Percentiles rank a stretch among this genome's conserved stretches.
Evolutionary conservation across 2,329 filamentous ascomycete species (phyloP).

Genomic region (Ophiostoma sp.): DNA sequence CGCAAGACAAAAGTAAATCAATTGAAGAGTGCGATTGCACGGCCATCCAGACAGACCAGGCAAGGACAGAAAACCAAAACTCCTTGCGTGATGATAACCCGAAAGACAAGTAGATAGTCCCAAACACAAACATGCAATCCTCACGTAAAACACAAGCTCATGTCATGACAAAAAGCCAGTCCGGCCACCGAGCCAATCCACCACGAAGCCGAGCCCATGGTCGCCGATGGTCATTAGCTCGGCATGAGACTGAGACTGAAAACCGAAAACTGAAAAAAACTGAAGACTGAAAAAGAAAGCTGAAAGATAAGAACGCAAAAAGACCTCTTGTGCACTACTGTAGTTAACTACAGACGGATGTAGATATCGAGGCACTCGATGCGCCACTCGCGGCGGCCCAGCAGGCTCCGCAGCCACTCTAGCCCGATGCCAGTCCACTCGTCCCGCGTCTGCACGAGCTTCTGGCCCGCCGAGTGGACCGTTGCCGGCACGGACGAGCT

Average conservation of each 20-base stretch:
- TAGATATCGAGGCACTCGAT: constrained; percentile 88
- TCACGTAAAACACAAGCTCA: no score
- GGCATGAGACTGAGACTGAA: no score
- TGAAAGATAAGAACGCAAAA: no score
- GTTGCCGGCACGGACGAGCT: constrained; percentile 66
- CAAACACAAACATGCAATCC: not conserved
- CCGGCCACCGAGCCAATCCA: no score
- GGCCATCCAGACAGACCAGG: not conserved
- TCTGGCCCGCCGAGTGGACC: constrained; percentile 61
- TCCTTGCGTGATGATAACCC: not conserved
- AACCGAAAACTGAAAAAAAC: no score
- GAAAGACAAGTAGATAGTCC: not conserved
- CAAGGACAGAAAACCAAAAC: constrained; percentile 4
- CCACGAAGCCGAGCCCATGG: no score
- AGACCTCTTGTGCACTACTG: no score
- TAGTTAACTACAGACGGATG: constrained; percentile 51
- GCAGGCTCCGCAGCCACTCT: constrained; percentile 76
- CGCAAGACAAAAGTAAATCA: no score
- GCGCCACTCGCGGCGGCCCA: constrained; percentile 82
- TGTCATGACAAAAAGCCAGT: not conserved
- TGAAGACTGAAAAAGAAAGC: no score
- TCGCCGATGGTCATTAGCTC: no score
- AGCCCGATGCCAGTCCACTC: constrained; percentile 74
- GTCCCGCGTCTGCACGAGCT: constrained; percentile 47
- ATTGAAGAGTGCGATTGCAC: not conserved